Percentiles rank a stretch among this genome's conserved stretches.
These are phyloP conservation scores for Phytophthora kernoviae DNA, from an alignment of 352 stramenopile species.

Conservation along the genomic window DNA sequence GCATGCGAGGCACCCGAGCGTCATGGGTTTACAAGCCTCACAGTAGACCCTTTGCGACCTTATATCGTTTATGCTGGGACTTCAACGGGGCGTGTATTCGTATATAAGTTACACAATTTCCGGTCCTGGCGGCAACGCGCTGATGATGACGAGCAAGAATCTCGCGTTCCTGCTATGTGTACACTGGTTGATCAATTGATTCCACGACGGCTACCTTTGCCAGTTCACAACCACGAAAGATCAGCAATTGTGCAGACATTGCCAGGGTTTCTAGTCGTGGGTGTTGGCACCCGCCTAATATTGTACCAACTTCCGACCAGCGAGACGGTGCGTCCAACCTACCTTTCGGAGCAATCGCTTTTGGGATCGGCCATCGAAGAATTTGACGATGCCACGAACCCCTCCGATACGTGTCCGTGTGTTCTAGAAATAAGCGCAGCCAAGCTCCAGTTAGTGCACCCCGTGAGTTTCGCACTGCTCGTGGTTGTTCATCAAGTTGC, in stretches of 20 bases:
- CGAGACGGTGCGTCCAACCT: slow-evolving; percentile 21
- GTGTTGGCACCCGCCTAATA: slow-evolving; percentile 13
- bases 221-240: neutral
- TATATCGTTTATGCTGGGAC: slow-evolving; percentile 30
- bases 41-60: slow-evolving; percentile 20
- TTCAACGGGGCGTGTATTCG: slow-evolving; percentile 25
- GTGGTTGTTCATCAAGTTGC: slow-evolving; percentile 4
- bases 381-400: neutral
- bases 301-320: slow-evolving; percentile 32
- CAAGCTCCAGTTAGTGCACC: slow-evolving; percentile 23
- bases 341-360: slow-evolving; percentile 25
- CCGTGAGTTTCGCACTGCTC: slow-evolving; percentile 20
- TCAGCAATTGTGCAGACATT: slow-evolving; percentile 22
- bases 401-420: neutral
- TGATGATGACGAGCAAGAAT: slow-evolving; percentile 5
- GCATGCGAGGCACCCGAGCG: slow-evolving; percentile 19
- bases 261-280: slow-evolving; percentile 33
- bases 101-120: slow-evolving; percentile 38
- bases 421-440: slow-evolving; percentile 13
- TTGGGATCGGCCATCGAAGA: neutral
- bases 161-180: slow-evolving; percentile 15
- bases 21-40: slow-evolving; percentile 28
- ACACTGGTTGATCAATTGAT: slow-evolving; percentile 29
- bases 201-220: slow-evolving; percentile 3
- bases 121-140: slow-evolving; percentile 14